These are phyloP conservation scores for Cerioporus squamosus DNA, from an alignment of 1,284 basidiomycete genomes.

Conservation along the genomic window DNA sequence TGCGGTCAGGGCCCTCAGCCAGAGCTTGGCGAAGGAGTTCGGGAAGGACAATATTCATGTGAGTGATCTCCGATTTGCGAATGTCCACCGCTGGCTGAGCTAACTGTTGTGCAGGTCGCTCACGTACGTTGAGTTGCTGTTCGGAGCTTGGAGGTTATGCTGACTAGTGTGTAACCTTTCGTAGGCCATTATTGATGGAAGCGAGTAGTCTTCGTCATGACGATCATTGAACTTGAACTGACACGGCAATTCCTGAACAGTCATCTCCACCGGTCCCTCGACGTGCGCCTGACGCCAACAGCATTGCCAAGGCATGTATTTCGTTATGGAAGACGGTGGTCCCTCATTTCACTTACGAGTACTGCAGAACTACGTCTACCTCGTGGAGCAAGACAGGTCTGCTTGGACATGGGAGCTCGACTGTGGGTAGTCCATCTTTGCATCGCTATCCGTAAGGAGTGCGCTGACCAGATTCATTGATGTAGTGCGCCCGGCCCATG, in stretches of 20 bases:
- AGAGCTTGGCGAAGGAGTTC: constrained; percentile 81
- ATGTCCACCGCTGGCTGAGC: not conserved
- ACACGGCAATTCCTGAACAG: constrained; percentile 13
- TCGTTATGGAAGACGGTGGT: not conserved
- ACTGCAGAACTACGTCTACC: constrained; percentile 42
- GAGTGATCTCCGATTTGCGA: not conserved
- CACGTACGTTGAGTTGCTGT: constrained; percentile 44
- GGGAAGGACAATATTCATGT: constrained; percentile 80
- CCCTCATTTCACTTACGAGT: not conserved
- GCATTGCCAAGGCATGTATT: constrained; percentile 60
- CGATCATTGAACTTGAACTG: not conserved
- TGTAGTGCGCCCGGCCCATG: constrained; percentile 8
- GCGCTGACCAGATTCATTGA: not conserved
- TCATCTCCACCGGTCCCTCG: constrained; percentile 55
- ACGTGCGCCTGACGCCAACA: constrained; percentile 58
- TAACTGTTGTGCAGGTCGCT: constrained; percentile 44
- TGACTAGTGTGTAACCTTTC: constrained; percentile 8
- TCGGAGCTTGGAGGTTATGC: not conserved
- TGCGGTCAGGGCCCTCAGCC: constrained; percentile 66
- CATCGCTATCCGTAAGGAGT: too few relatives aligned
- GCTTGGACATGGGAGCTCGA: constrained; percentile 57
- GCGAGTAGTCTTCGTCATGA: constrained; percentile 11
- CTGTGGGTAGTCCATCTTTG: constrained; percentile 26
- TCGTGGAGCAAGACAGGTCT: constrained; percentile 44
- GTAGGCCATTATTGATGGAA: constrained; percentile 44